Evolutionary conservation across 352 stramenopile species (phyloP).

Genomic region (Phytopythium boreale): DNA sequence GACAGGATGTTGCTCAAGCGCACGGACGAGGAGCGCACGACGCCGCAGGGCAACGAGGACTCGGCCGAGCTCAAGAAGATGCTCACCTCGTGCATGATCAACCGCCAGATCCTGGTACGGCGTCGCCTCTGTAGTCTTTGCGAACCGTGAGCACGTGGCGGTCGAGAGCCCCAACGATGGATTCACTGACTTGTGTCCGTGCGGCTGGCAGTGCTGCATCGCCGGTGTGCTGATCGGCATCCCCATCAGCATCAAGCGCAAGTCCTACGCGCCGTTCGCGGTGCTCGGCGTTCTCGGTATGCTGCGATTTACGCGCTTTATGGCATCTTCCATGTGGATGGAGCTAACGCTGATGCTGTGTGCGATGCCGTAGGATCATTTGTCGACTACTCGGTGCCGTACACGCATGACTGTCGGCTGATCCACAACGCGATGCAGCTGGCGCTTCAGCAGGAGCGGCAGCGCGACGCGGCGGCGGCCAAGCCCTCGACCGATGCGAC

Average conservation of each 20-base stretch:
- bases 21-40: constrained; percentile 32
- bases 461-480: constrained; percentile 26
- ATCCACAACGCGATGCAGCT: constrained; percentile 80
- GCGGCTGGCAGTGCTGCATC: constrained; percentile 56
- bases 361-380: constrained; percentile 53
- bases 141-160: too few relatives aligned
- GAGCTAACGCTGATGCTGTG: not conserved
- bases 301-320: not conserved
- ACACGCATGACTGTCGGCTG: constrained; percentile 75
- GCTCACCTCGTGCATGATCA: constrained; percentile 85
- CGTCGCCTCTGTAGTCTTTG: too few relatives aligned
- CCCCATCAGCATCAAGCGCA: constrained; percentile 78
- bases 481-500: constrained; percentile 1
- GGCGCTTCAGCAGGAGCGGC: constrained; percentile 57
- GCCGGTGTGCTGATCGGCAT: constrained; percentile 78
- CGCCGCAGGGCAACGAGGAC: constrained; percentile 65
- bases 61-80: constrained; percentile 74
- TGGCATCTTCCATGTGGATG: not conserved
- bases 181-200: not conserved
- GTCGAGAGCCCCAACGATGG: too few relatives aligned
- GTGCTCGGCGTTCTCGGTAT: constrained; percentile 71
- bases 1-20: constrained; percentile 54
- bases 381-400: constrained; percentile 82
- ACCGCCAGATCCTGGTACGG: constrained; percentile 70
- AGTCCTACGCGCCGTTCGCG: constrained; percentile 78